These are phyloP conservation scores for Salvia splendens DNA, from an alignment of 257 asterid genomes.

Conservation along the genomic window DNA sequence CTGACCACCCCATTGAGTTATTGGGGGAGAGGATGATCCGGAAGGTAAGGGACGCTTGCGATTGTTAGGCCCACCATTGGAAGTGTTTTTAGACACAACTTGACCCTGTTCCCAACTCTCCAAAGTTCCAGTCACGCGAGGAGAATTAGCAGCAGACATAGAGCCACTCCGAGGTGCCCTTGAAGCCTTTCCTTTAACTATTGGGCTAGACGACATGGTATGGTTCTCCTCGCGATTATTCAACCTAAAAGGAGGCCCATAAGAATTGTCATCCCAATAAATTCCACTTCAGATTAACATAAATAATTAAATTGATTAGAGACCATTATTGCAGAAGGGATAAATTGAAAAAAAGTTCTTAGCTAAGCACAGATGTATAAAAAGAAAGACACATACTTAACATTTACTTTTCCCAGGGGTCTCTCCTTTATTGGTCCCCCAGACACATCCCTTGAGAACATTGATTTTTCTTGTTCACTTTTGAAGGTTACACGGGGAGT, in stretches of 20 bases:
- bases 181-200: slow-evolving; percentile 85
- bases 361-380: slow-evolving; percentile 3
- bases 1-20: slow-evolving; percentile 97
- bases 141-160: slow-evolving; percentile 42
- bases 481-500: slow-evolving; percentile 61
- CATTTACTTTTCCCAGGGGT: slow-evolving; percentile 62
- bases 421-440: slow-evolving; percentile 73
- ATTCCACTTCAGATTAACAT: too few relatives aligned
- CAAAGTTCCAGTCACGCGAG: slow-evolving; percentile 63
- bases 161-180: slow-evolving; percentile 84
- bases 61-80: slow-evolving; percentile 63
- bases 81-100: slow-evolving; percentile 52
- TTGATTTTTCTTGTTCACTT: slow-evolving; percentile 73
- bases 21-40: slow-evolving; percentile 90
- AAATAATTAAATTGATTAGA: too few relatives aligned
- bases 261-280: background rate
- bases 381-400: slow-evolving; percentile 57
- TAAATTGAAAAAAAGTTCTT: slow-evolving; percentile 16
- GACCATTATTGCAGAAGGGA: background rate
- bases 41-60: slow-evolving; percentile 79
- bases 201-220: slow-evolving; percentile 50
- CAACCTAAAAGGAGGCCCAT: slow-evolving; percentile 53
- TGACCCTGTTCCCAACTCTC: slow-evolving; percentile 91
- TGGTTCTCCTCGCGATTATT: slow-evolving; percentile 73
- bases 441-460: slow-evolving; percentile 66